Evolutionary conservation across 106 monocot species (phyloP).

Genomic region (Dactylorhiza incarnata): DNA sequence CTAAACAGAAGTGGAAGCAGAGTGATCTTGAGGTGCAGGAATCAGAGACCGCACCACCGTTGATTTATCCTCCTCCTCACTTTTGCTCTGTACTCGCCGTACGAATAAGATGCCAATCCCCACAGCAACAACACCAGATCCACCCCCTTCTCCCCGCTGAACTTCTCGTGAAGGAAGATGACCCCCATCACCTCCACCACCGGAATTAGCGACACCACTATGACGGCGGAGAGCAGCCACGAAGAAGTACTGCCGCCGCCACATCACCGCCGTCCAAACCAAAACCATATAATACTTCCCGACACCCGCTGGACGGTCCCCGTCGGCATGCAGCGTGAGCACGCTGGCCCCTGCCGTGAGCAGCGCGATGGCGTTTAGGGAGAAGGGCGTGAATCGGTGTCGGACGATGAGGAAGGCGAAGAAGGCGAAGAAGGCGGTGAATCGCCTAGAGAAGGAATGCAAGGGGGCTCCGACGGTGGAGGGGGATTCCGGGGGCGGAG

Average conservation of each 20-base stretch:
- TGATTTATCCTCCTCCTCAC: neutral
- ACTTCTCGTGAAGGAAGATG: conserved; percentile 22
- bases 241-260: conserved; percentile 1
- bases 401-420: conserved; percentile 18
- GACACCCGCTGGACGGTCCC: conserved; percentile 10
- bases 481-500: too few species aligned
- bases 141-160: conserved; percentile 20
- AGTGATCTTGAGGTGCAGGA: too few species aligned
- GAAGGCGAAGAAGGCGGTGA: conserved; percentile 14
- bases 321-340: conserved; percentile 7
- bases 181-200: conserved; percentile 8
- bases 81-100: conserved; percentile 16
- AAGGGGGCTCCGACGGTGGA: too few species aligned
- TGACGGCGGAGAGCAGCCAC: conserved; percentile 18
- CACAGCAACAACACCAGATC: conserved; percentile 18
- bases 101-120: conserved; percentile 26
- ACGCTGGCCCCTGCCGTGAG: conserved; percentile 10
- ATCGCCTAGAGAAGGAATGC: too few species aligned
- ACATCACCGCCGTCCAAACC: neutral
- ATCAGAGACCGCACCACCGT: neutral
- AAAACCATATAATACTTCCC: too few species aligned
- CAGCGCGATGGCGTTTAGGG: conserved; percentile 4
- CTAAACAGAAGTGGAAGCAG: neutral
- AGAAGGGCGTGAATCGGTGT: conserved; percentile 12
- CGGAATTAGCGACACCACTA: conserved; percentile 16